These are phyloP conservation scores for Isatis lusitanica DNA, from an alignment of 441 rosid genomes.

Conservation along the genomic window DNA sequence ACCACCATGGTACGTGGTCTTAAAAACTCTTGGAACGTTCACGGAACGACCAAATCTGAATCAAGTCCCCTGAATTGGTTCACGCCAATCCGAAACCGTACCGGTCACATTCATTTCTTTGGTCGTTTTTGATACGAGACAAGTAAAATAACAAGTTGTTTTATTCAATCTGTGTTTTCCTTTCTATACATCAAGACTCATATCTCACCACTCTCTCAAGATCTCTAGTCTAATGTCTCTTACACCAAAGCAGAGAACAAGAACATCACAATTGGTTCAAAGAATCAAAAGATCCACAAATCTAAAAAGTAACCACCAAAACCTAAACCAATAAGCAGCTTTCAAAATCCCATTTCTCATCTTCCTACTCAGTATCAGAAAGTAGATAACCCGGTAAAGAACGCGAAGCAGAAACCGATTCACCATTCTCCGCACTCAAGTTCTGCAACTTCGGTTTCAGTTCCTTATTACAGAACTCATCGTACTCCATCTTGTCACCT, in stretches of 20 bases:
- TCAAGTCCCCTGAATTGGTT: neutral
- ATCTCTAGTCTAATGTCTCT: constrained; percentile 16
- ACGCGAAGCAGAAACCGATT: constrained; percentile 22
- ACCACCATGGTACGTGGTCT: neutral
- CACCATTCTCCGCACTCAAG: constrained; percentile 50
- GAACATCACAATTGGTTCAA: constrained; percentile 32
- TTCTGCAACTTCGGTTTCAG: constrained; percentile 72
- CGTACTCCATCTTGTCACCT: constrained; percentile 78
- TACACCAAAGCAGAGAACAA: constrained; percentile 16
- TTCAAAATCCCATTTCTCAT: neutral
- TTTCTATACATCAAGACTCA: constrained; percentile 23
- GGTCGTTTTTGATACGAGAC: too few relatives aligned
- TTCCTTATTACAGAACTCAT: constrained; percentile 69
- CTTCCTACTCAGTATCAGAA: constrained; percentile 71
- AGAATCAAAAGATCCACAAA: neutral
- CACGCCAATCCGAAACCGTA: neutral
- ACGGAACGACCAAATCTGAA: neutral
- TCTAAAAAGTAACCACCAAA: constrained; percentile 40
- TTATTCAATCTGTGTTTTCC: constrained; percentile 13
- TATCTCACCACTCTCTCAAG: constrained; percentile 12
- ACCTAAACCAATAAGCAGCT: neutral
- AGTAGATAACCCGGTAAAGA: constrained; percentile 42
- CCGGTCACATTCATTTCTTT: too few relatives aligned
- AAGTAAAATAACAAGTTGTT: neutral
- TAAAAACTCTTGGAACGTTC: neutral